Base-by-base conservation (phyloP, 352 stramenopile genomes). In the Pythium aphanidermatum region DNA sequence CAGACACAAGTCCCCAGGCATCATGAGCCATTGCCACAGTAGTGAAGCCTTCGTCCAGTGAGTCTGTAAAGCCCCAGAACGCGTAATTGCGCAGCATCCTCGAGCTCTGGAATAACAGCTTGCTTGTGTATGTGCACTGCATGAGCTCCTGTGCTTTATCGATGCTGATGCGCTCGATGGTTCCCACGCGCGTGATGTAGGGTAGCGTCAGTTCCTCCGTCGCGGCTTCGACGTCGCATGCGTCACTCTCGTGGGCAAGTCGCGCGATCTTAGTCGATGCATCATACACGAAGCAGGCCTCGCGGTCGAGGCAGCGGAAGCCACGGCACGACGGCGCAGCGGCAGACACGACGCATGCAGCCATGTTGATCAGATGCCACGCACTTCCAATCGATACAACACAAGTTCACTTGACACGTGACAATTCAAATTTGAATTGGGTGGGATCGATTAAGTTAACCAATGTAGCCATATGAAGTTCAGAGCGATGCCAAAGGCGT, bases 21-120 rank as follows among this genome's bases (percentile, higher is more conserved):
- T 64, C 51, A 6, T 50, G 42, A n/a, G 45, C 58, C n/a, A 61
- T 43, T 0, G 43, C 46, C 14, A 82, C 68, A 20, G 71, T 52
- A 5, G 70, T 57, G 27, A 82, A 85, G 9, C 65, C 72, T 31
- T 87, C 68, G 24, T 67, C 41, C 12, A 59, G 43, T 31, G 55
- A 60, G 58, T 74, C 72, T 16, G 71, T 74, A 47, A 86, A 88
- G 20, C 75, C 78, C 67, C 75, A 87, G 52, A 87, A 90, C 20
- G 45, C 69, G 47, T 91, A 91, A 48, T 88, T 91, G 26, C 70
- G 59, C 49, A 91, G 58, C 67, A 87, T 59, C 10, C 57, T 51
- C 46, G 75, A 69, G 36, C 72, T 64, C 55, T 87, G 67, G 55
- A 88, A 91, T 14, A 88, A 55, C 46, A 88, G 51, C 25, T 82